Evolutionary conservation across 2,329 filamentous ascomycete genomes (phyloP), one percentile per base, ranked within the genome.

Genomic region (Microsporum canis): DNA sequence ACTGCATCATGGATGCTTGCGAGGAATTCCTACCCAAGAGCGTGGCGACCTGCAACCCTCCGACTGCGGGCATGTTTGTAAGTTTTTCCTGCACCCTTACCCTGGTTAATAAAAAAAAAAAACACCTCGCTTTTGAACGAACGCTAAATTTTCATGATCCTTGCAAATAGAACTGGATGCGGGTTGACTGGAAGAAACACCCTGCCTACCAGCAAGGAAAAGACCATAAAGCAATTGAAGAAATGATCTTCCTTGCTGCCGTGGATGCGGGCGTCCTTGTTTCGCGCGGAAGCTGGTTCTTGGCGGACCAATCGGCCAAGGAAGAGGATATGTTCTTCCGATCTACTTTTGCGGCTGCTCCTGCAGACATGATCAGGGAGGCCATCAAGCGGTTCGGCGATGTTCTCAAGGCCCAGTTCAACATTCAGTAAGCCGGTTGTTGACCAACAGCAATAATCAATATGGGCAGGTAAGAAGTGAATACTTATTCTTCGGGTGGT

Each of bases 21-120:
- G 88, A 92, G 72, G 81, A 83, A 64, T 83, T 87, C 68, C 76
- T 96, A 23, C 90, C 91, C 0, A 76, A 71, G 39, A 84, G 87
- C 33, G 77, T 96, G 34, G 87, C 90, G 23, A 84, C 79, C 71
- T 96, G 90, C 90, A 82, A 78, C 29, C 82, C 88, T 0, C 91
- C 91, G 0, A 82, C 80, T 63, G 89, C 91, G 0, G 91, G 91
- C 71, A 99, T 99, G 94, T 99, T 99, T 82, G 87, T 89, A 75
- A 80, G 87, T 84, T 41, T 60, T 63, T 7, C 10, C 38, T 61
- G 29, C 53, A 43, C 31, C 29, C 23, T 38, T 56, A 5, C 29
- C n/a, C 12, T 53, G 23, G 23, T 29, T 5, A 51, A 39, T n/a
- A n/a, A n/a, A 6, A 43, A 14, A 27, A 14, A 17, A 36, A 31